Percentiles rank a stretch among this genome's conserved stretches.
Evolutionary conservation across 2,329 filamentous ascomycete species (phyloP).

Genomic region (Fonsecaea monophora): DNA sequence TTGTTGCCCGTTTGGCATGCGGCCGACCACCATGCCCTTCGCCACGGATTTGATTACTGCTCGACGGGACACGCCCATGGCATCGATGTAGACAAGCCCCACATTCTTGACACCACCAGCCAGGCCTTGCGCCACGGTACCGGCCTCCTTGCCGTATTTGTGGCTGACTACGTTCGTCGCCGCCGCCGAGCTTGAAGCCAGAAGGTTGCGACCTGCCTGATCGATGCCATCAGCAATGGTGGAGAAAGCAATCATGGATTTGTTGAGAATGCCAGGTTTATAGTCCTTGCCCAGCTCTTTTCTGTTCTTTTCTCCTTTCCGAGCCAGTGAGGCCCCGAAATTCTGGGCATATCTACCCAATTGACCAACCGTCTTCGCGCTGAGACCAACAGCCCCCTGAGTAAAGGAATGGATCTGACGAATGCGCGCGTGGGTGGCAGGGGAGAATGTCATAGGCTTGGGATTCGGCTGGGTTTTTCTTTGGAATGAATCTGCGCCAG

Average conservation of each 20-base stretch:
- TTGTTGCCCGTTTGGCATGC: conserved; percentile 57
- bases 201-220: conserved; percentile 78
- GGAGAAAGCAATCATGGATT: conserved; percentile 93
- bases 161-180: conserved; percentile 87
- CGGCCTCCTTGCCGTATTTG: conserved; percentile 85
- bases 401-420: conserved; percentile 91
- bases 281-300: conserved; percentile 76
- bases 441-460: conserved; percentile 86
- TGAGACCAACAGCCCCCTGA: conserved; percentile 76
- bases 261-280: conserved; percentile 93
- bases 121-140: conserved; percentile 74
- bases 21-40: conserved; percentile 78
- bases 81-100: conserved; percentile 95
- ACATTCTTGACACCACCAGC: conserved; percentile 94
- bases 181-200: conserved; percentile 76
- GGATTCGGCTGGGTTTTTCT: conserved; percentile 76
- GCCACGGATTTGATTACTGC: conserved; percentile 94
- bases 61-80: conserved; percentile 85
- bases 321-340: conserved; percentile 75
- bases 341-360: conserved; percentile 88
- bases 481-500: conserved; percentile 79
- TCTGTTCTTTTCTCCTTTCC: conserved; percentile 64
- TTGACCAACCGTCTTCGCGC: conserved; percentile 83
- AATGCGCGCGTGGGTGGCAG: conserved; percentile 81
- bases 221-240: conserved; percentile 94